phyloP scores from a whole-genome alignment of 257 asterid genomes.

The Forsythia suspensa region DNA sequence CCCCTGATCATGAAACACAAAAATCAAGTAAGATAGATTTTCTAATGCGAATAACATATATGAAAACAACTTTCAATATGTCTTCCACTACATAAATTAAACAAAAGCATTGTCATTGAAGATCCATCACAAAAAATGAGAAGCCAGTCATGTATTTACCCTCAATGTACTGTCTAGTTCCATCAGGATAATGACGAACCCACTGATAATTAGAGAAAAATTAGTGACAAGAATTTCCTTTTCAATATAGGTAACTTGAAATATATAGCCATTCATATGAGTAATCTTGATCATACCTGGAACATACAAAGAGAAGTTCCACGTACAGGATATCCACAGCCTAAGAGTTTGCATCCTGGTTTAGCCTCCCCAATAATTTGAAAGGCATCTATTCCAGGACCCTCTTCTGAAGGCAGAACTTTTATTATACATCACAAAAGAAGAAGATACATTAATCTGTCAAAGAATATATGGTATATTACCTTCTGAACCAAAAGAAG shows the following conservation, averaged over 20 bases:
- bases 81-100: neutral
- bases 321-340: constrained; percentile 92
- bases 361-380: constrained; percentile 95
- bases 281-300: constrained; percentile 58
- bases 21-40: constrained; percentile 1
- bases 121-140: constrained; percentile 8
- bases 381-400: constrained; percentile 89
- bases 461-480: constrained; percentile 20
- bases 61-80: neutral
- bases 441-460: constrained; percentile 10
- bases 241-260: constrained; percentile 15
- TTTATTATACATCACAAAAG: constrained; percentile 26
- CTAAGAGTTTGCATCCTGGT: constrained; percentile 86
- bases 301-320: constrained; percentile 99
- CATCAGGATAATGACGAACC: constrained; percentile 99
- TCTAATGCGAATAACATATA: neutral
- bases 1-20: constrained; percentile 50
- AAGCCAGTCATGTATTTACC: constrained; percentile 42
- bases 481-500: constrained; percentile 76
- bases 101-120: neutral
- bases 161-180: constrained; percentile 93
- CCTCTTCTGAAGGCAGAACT: constrained; percentile 51
- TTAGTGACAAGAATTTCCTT: constrained; percentile 12
- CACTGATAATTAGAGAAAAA: constrained; percentile 56
- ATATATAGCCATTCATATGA: constrained; percentile 4